Evolutionary conservation across 495 filamentous ascomycete species (phyloP), one percentile per base, ranked within the genome.

Genomic region (Lophiostoma macrostomum): DNA sequence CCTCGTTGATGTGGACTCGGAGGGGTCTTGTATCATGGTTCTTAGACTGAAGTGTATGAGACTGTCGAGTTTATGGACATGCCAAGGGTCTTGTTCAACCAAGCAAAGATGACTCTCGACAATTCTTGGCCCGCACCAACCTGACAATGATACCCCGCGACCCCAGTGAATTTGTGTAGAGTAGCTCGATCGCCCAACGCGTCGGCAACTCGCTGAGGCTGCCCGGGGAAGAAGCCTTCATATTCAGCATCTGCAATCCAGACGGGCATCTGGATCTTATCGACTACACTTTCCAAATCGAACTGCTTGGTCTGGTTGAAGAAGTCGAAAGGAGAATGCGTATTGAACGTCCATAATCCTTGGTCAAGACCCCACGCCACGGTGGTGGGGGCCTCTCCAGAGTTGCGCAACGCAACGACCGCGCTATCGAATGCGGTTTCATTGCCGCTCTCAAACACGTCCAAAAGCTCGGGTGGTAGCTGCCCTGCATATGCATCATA

Each of bases 311-410:
- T 5, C 69, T 48, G 27, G 4, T 69, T 31, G 10, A 48, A 38
- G 42, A 60, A 73, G 0, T 73, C 55, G 35, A 53, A 71, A 20
- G 67, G 44, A 19, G 61, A 67, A 11, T 55, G 18, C 4, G 50
- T 64, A 6, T 73, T 63, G 56, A 75, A 78, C 5, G 61, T 25
- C 68, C 69, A 76, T 3, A 71, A 39, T 1, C 72, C 72, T 25
- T 75, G 73, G 32, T 70, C 53, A 12, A 74, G 39, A 30, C 32
- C 64, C 74, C 74, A 76, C 22, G 37, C 23, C 13, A 38, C 12
- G 12, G 1, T 16, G 1, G 58, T 66, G 6, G 56, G 41, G 10
- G 35, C 37, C 14, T 20, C 25, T 5, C 18, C 20, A 5, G 12
- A 8, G 12, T 6, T 18, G 12, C 7, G 12, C 10, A 10, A 4